Conservation (phyloP, 768 basidiomycete genomes). For the Tephrocybe rancida region DNA sequence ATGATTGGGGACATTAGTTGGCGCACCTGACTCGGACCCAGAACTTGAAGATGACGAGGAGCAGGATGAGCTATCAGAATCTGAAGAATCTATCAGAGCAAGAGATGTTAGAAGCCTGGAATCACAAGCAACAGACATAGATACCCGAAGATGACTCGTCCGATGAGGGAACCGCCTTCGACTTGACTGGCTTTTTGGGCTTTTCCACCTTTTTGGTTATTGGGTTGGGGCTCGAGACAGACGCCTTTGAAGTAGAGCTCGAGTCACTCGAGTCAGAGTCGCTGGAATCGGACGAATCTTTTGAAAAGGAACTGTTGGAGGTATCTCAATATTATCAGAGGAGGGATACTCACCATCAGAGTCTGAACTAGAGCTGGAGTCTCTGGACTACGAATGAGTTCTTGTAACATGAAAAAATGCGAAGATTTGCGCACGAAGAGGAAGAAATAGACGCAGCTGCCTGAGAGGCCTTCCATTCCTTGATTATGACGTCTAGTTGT, state of each 20-base stretch:
- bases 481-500: conserved; percentile 65
- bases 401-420: conserved; percentile 6
- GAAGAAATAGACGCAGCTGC: conserved; percentile 22
- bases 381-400: conserved; percentile 5
- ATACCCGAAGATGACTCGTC: conserved; percentile 16
- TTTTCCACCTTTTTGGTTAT: conserved; percentile 12
- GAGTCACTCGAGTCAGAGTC: conserved; percentile 30
- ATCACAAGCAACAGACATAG: not conserved
- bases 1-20: conserved; percentile 10
- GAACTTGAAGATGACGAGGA: conserved; percentile 28
- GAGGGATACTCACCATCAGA: conserved; percentile 23
- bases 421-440: conserved; percentile 18
- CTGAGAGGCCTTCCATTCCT: conserved; percentile 56
- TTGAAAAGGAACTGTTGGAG: not conserved
- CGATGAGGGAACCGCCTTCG: conserved; percentile 6
- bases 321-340: not conserved
- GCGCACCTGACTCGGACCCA: conserved; percentile 30
- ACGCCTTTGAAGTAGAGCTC: conserved; percentile 29
- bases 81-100: conserved; percentile 15
- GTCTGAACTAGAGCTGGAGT: conserved; percentile 21
- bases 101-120: not conserved
- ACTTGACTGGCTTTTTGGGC: conserved; percentile 2
- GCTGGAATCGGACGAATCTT: conserved; percentile 15
- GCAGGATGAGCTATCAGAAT: conserved; percentile 25
- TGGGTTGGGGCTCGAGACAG: conserved; percentile 25